Evolutionary conservation across 2,329 filamentous ascomycete species (phyloP).

Genomic region (Ramichloridium luteum): DNA sequence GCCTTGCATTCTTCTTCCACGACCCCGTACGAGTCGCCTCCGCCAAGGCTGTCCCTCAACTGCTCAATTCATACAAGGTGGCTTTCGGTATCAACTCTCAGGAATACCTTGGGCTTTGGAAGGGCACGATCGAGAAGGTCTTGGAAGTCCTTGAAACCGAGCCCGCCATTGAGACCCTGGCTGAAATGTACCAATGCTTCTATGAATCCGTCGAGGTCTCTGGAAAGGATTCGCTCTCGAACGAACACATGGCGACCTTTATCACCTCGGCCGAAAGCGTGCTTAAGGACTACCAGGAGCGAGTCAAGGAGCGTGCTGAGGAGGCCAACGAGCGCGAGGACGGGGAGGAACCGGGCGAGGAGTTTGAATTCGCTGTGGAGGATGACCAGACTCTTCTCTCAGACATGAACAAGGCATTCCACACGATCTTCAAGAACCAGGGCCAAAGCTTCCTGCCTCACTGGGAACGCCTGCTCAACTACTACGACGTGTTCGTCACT

Average conservation of each 20-base stretch:
- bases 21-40: constrained; percentile 92
- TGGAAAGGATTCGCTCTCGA: constrained; percentile 68
- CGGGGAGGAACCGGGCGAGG: constrained; percentile 62
- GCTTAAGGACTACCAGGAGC: constrained; percentile 82
- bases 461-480: constrained; percentile 76
- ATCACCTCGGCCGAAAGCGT: constrained; percentile 76
- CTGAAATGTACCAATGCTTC: constrained; percentile 99
- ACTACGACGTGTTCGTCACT: constrained; percentile 74
- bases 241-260: constrained; percentile 71
- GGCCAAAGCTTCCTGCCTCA: constrained; percentile 69
- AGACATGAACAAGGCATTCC: constrained; percentile 99
- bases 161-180: constrained; percentile 87
- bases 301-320: constrained; percentile 71
- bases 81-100: constrained; percentile 70
- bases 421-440: constrained; percentile 97
- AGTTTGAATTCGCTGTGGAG: constrained; percentile 80
- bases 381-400: constrained; percentile 93
- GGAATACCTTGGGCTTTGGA: constrained; percentile 74
- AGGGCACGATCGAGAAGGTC: constrained; percentile 72
- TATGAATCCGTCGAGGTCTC: constrained; percentile 95
- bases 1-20: constrained; percentile 97
- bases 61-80: constrained; percentile 89
- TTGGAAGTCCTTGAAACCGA: constrained; percentile 88
- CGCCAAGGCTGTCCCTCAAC: constrained; percentile 83
- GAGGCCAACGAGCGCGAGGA: constrained; percentile 74